Evolutionary conservation across 495 filamentous ascomycete genomes (phyloP), one percentile per base, ranked within the genome.

Genomic region (Jackrogersella minutella): DNA sequence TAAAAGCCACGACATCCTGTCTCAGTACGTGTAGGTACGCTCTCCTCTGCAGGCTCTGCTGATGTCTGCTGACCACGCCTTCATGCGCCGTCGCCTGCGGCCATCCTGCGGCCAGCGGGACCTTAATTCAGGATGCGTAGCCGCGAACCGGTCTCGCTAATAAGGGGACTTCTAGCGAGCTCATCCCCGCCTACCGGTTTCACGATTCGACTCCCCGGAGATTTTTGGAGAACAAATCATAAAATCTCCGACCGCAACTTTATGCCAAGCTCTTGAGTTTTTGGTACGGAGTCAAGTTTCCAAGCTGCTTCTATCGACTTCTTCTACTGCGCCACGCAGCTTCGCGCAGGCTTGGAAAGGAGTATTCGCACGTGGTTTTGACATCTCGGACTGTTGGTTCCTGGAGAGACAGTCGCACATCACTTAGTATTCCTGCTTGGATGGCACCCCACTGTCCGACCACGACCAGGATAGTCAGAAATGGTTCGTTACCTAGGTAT

Each of bases 81-180:
- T 69, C 57, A 72, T 74, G 72, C 72, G 69, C 58, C 61, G 59
- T 55, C 54, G 36, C 59, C 72, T 74, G 72, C 72, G 72, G 66
- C 72, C 69, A 43, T 49, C 63, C 67, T 74, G 69, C 69, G 66
- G 64, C 72, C 72, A 53, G 62, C 68, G 58, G 68, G 44, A 69
- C 61, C 34, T 50, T 56, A 59, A 36, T 69, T 60, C 44, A 64
- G 61, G 56, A 57, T 49, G 61, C 46, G 61, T 64, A 55, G 56
- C 44, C 51, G 56, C 54, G 57, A 52, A 30, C 50, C 43, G 51
- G 66, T 41, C 66, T 69, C 66, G 61, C 57, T 64, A 69, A 44
- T 43, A 43, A 58, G 41, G 21, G 10, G 40, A 46, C 26, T 17
- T 52, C 46, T 57, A 63, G 55, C 66, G 55, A 69, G 56, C 33